Evolutionary conservation across 768 basidiomycete genomes (phyloP).

Genomic region (Amanita jacksonii): DNA sequence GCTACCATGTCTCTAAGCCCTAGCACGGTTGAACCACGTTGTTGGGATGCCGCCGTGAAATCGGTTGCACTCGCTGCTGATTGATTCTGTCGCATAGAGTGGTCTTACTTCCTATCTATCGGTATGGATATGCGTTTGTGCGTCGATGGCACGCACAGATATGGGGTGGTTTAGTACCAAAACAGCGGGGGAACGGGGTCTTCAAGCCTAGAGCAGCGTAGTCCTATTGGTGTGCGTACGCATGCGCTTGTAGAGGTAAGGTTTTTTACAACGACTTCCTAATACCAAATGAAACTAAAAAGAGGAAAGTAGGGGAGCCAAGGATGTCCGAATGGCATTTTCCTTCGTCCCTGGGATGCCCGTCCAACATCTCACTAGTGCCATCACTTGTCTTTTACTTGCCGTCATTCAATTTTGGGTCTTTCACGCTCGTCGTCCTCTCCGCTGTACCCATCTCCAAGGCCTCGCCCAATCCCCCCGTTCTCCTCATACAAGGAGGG

Average conservation of each 20-base stretch:
- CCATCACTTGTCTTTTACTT: constrained; percentile 69
- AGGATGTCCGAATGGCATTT: constrained; percentile 81
- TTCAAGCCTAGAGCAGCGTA: constrained; percentile 21
- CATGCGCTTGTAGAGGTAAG: constrained; percentile 88
- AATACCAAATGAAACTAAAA: no score
- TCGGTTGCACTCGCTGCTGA: constrained; percentile 55
- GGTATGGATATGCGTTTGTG: constrained; percentile 82
- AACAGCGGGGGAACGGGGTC: constrained; percentile 48
- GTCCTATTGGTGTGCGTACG: constrained; percentile 72
- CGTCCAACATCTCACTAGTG: constrained; percentile 75
- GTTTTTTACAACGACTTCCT: constrained; percentile 17
- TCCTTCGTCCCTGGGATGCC: constrained; percentile 71
- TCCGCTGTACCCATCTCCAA: constrained; percentile 80
- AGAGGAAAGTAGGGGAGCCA: constrained; percentile 87
- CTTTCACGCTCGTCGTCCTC: constrained; percentile 87
- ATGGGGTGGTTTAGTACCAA: constrained; percentile 91
- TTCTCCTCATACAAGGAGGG: constrained; percentile 54
- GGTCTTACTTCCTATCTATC: constrained; percentile 71
- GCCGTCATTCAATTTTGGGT: constrained; percentile 73
- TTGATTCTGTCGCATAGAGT: constrained; percentile 62
- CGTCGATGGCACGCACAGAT: constrained; percentile 53
- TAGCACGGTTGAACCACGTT: no score
- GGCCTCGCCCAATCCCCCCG: constrained; percentile 62
- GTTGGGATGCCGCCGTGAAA: constrained; percentile 57
- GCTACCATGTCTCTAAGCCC: no score